A percentile compares a stretch with the other conserved stretches of the same genome.
Evolutionary conservation across 768 basidiomycete species (phyloP).

Genomic region (Rhodotorula graminis): DNA sequence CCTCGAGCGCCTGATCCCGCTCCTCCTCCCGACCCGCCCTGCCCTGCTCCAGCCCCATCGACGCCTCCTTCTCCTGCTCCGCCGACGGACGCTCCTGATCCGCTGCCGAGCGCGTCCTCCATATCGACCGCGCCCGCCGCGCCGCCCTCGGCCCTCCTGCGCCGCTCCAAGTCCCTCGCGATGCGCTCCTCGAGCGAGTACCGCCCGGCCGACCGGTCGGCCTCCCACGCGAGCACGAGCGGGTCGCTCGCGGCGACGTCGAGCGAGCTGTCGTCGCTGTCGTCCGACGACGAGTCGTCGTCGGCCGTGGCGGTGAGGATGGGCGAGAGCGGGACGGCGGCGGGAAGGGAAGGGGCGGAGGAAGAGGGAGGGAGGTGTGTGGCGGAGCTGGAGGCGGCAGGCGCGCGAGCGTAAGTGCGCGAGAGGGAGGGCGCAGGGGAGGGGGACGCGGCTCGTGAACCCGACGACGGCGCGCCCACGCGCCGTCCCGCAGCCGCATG

Average conservation of each 20-base stretch:
- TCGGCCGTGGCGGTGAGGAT: background rate
- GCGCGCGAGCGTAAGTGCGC: background rate
- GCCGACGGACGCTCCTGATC: background rate
- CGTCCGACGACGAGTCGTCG: background rate
- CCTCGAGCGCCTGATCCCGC: too few relatives aligned
- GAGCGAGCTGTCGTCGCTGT: background rate
- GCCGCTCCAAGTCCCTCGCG: conserved; percentile 22
- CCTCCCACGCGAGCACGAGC: conserved; percentile 36
- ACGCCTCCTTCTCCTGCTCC: too few relatives aligned
- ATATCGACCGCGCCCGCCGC: background rate
- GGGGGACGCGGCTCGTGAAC: background rate
- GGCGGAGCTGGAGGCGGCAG: background rate
- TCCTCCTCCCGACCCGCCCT: background rate
- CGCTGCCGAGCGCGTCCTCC: too few relatives aligned
- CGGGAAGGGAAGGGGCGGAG: background rate
- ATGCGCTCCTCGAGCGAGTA: conserved; percentile 29
- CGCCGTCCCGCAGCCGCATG: too few relatives aligned
- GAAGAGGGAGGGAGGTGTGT: background rate
- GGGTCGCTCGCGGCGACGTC: conserved; percentile 9
- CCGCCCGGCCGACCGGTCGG: conserved; percentile 15
- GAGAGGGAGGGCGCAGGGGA: background rate
- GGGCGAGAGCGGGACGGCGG: background rate
- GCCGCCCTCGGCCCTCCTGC: background rate
- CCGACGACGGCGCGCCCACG: too few relatives aligned
- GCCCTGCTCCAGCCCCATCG: too few relatives aligned